A percentile compares a stretch with the other conserved stretches of the same genome.
phyloP scores from a whole-genome alignment of 306 rosid species.

The Trichosanthes truncata region DNA sequence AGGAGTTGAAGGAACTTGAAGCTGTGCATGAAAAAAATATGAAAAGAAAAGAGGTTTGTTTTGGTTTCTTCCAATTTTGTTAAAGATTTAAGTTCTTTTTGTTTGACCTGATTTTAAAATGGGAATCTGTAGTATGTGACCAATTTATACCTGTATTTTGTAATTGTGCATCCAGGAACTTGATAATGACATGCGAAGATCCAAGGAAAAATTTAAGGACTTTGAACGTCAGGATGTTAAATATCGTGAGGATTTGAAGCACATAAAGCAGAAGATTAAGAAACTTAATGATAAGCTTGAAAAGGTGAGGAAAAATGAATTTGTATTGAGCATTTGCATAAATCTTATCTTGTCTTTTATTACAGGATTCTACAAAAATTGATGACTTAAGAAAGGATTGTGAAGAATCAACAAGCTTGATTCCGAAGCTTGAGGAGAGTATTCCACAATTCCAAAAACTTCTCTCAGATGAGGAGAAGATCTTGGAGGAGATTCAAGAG shows the following conservation, averaged over 20 bases:
- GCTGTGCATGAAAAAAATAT: constrained; percentile 44
- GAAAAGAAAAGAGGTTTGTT: constrained; percentile 74
- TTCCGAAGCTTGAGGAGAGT: constrained; percentile 69
- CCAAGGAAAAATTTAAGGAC: constrained; percentile 86
- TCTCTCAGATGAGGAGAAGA: constrained; percentile 65
- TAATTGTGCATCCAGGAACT: constrained; percentile 47
- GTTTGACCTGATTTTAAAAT: neutral
- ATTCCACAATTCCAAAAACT: constrained; percentile 65
- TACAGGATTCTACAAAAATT: constrained; percentile 69
- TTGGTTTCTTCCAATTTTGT: constrained; percentile 11
- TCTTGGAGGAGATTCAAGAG: constrained; percentile 74
- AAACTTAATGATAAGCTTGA: constrained; percentile 74
- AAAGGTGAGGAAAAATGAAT: constrained; percentile 40
- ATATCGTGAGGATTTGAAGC: constrained; percentile 78
- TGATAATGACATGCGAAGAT: constrained; percentile 60
- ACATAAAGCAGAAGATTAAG: constrained; percentile 73
- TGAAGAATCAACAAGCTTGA: constrained; percentile 56
- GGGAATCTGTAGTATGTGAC: neutral
- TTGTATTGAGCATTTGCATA: neutral
- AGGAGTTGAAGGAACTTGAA: constrained; percentile 72
- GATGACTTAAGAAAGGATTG: constrained; percentile 52
- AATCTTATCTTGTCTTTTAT: constrained; percentile 15
- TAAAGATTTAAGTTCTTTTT: neutral
- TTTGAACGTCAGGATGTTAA: constrained; percentile 96
- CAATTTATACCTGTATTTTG: neutral